These are phyloP conservation scores for Periconia sp. DNA, from an alignment of 2,329 filamentous ascomycete genomes.

Conservation along the genomic window DNA sequence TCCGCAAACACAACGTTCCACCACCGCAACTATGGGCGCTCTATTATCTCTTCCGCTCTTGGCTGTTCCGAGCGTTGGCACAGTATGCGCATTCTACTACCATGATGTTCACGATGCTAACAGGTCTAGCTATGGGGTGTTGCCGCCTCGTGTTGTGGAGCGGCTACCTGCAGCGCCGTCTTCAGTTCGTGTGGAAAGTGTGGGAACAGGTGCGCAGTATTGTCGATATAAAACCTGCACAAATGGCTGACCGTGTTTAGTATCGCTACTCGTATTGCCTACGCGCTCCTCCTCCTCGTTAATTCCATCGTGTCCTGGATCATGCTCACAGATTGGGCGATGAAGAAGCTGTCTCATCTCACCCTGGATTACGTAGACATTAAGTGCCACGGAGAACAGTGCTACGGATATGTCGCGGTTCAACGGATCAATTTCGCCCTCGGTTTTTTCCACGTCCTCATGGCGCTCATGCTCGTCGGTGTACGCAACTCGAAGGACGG, in stretches of 20 bases:
- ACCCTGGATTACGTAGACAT: constrained; percentile 97
- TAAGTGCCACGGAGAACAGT: constrained; percentile 84
- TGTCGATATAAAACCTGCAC: neutral
- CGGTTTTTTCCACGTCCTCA: constrained; percentile 87
- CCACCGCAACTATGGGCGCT: constrained; percentile 74
- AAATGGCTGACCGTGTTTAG: constrained; percentile 54
- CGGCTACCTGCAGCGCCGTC: constrained; percentile 93
- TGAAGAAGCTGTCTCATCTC: constrained; percentile 91
- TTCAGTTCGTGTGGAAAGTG: constrained; percentile 97
- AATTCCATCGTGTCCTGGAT: constrained; percentile 99
- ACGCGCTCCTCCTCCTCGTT: constrained; percentile 90
- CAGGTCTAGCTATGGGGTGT: constrained; percentile 71
- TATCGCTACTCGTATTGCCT: constrained; percentile 95
- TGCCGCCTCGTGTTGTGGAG: constrained; percentile 91
- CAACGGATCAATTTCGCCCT: constrained; percentile 98
- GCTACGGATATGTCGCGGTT: constrained; percentile 94
- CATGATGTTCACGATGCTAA: constrained; percentile 23
- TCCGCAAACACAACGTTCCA: constrained; percentile 6
- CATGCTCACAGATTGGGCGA: constrained; percentile 98
- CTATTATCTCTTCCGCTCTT: constrained; percentile 88
- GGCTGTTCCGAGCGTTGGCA: constrained; percentile 83
- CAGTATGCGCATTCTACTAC: constrained; percentile 64
- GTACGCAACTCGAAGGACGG: constrained; percentile 87
- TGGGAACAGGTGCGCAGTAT: constrained; percentile 76
- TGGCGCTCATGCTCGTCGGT: constrained; percentile 84